These are phyloP conservation scores for Epithele typhae DNA, from an alignment of 768 basidiomycete genomes.

Conservation along the genomic window DNA sequence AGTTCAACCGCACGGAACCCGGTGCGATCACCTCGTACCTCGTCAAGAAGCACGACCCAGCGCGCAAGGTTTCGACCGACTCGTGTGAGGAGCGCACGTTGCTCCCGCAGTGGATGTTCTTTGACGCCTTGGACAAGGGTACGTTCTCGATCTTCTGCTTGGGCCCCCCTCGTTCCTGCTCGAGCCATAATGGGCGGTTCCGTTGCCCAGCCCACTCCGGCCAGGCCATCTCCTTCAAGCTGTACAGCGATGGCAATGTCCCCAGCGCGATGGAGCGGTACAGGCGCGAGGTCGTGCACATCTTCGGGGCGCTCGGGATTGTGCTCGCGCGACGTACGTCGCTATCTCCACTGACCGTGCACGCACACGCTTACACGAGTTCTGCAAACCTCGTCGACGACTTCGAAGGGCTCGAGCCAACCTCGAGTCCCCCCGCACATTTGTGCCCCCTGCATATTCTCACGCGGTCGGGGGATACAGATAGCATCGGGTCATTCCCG, in stretches of 20 bases:
- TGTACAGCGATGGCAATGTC: slow-evolving; percentile 1
- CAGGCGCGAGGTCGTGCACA: slow-evolving; percentile 8
- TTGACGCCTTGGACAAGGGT: slow-evolving; percentile 24
- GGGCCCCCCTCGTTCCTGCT: too few species aligned
- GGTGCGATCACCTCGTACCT: slow-evolving; percentile 37
- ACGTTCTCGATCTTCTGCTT: not conserved
- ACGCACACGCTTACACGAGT: too few species aligned
- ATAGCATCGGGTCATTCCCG: not conserved
- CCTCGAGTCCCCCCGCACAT: too few species aligned
- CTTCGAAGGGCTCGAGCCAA: too few species aligned
- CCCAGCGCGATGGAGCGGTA: slow-evolving; percentile 14
- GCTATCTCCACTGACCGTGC: too few species aligned
- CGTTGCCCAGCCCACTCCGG: slow-evolving; percentile 6
- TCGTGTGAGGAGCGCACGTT: not conserved
- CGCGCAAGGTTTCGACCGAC: slow-evolving; percentile 22
- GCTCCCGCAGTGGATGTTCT: slow-evolving; percentile 38
- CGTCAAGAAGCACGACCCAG: slow-evolving; percentile 35
- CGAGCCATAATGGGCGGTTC: not conserved
- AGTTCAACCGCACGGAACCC: slow-evolving; percentile 16
- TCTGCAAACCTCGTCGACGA: too few species aligned
- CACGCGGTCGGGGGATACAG: too few species aligned
- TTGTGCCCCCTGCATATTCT: too few species aligned
- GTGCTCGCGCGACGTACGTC: not conserved
- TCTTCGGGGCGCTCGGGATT: slow-evolving; percentile 7
- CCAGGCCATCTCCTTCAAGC: slow-evolving; percentile 4